phyloP scores from a whole-genome alignment of 495 filamentous ascomycete species.

The Tuber umbilicatum region DNA sequence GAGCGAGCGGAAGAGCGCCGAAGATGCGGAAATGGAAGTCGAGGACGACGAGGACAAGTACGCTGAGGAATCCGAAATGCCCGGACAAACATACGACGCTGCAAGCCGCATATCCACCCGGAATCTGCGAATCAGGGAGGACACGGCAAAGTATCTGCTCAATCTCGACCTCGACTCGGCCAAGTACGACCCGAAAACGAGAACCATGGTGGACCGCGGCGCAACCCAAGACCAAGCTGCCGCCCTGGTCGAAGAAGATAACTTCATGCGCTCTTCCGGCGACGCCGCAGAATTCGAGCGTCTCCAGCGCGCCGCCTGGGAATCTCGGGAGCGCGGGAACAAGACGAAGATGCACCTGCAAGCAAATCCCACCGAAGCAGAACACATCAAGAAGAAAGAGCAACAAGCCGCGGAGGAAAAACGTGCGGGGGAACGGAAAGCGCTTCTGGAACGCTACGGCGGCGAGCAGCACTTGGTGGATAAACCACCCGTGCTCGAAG shows the following conservation, averaged over 20 bases:
- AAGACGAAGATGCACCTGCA: slow-evolving; percentile 77
- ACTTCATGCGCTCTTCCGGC: slow-evolving; percentile 81
- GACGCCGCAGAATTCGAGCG: slow-evolving; percentile 92
- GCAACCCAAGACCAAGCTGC: slow-evolving; percentile 77
- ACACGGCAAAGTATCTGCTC: slow-evolving; percentile 95
- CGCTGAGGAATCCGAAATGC: slow-evolving; percentile 96
- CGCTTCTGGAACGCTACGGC: slow-evolving; percentile 79
- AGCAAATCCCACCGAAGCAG: slow-evolving; percentile 91
- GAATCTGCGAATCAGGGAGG: slow-evolving; percentile 86
- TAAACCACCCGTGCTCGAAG: slow-evolving; percentile 56
- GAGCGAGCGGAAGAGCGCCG: slow-evolving; percentile 43
- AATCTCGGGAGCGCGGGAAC: slow-evolving; percentile 73
- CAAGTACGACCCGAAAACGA: slow-evolving; percentile 96
- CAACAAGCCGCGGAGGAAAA: slow-evolving; percentile 62
- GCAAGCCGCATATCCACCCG: slow-evolving; percentile 55
- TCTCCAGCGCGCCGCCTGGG: slow-evolving; percentile 88
- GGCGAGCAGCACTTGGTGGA: slow-evolving; percentile 60
- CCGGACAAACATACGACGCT: slow-evolving; percentile 66
- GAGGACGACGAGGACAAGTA: slow-evolving; percentile 67
- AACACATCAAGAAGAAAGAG: slow-evolving; percentile 73
- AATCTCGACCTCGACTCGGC: slow-evolving; percentile 94
- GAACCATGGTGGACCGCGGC: slow-evolving; percentile 85
- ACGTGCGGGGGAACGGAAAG: slow-evolving; percentile 59
- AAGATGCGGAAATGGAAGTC: slow-evolving; percentile 51
- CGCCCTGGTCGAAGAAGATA: slow-evolving; percentile 85